Evolutionary conservation across 192 early-diverging fungal genomes (phyloP), one percentile per base, ranked within the genome.

Genomic region (Polychytrium aggregatum): DNA sequence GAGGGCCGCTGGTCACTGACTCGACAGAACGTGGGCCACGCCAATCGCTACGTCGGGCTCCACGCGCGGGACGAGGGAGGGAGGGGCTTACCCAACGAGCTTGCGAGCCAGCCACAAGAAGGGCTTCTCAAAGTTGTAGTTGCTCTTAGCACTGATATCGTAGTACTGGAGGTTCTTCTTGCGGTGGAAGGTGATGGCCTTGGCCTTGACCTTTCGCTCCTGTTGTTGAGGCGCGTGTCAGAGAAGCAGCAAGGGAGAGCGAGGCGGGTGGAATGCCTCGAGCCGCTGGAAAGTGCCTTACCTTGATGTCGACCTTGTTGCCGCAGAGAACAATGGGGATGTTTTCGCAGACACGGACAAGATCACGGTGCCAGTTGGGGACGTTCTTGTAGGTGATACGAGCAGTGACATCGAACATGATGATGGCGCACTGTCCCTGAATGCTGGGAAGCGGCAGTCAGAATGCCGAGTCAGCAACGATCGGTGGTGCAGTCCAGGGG

Each of bases 121-220:
- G 48, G 96, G 96, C 86, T 99, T 99, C 78, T 99, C 96, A 65
- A 97, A 97, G 82, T 97, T 99, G 81, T 97, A 99, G 84, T 99
- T 99, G 66, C 78, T 82, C 82, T 99, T 99, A 62, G 96, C 96
- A 47, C 85, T 88, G 68, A 99, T 99, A 70, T 99, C 96, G 72
- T 97, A 99, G 85, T 99, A 99, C 80, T 99, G 96, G 31, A 99
- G 83, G 74, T 96, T 97, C 86, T 97, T 97, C 82, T 99, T 99
- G 61, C 96, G 79, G 81, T 99, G 96, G 88, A 99, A 99, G 46
- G 94, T 97, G 78, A 99, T 99, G 57, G 84, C 84, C 82, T 99
- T 99, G 42, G 93, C 92, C 87, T 97, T 99, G 57, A 99, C 96
- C 76, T 97, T 99, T 65, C 96, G 88, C 71, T 99, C 96, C 67